These are phyloP conservation scores for Tolypocladium album DNA, from an alignment of 2,329 filamentous ascomycete species.

Conservation along the genomic window DNA sequence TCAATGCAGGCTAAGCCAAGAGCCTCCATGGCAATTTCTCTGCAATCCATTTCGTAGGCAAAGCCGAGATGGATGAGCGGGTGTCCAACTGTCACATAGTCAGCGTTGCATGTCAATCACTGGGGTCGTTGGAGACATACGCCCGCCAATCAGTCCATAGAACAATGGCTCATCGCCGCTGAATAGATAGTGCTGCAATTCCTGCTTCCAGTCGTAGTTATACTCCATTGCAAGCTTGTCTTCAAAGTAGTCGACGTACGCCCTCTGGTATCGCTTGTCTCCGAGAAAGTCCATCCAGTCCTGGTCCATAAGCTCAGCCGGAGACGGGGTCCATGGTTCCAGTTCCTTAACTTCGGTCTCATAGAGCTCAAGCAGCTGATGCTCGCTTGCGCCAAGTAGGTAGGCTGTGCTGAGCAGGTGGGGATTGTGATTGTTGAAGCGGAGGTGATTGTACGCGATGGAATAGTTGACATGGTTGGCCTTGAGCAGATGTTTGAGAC, in stretches of 20 bases:
- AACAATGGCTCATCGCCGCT: conserved; percentile 65
- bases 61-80: conserved; percentile 94
- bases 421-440: conserved; percentile 73
- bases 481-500: conserved; percentile 81
- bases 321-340: conserved; percentile 74
- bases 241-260: conserved; percentile 91
- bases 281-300: conserved; percentile 87
- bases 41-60: conserved; percentile 77
- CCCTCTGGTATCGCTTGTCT: conserved; percentile 71
- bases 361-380: conserved; percentile 71
- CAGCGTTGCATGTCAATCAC: conserved; percentile 6
- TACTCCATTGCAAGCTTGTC: conserved; percentile 67
- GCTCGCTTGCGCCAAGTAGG: conserved; percentile 63
- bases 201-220: conserved; percentile 74
- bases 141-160: conserved; percentile 66
- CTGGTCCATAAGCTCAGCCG: conserved; percentile 67
- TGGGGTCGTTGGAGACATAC: conserved; percentile 36
- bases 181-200: conserved; percentile 69
- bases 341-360: conserved; percentile 62
- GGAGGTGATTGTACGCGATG: conserved; percentile 64
- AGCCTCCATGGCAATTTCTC: conserved; percentile 81
- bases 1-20: conserved; percentile 54
- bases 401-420: conserved; percentile 81
- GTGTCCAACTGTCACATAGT: conserved; percentile 56
- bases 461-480: conserved; percentile 88